Base-by-base conservation (phyloP, 1,139 yeast genomes). In the Debaryomycetaceae sp. region DNA sequence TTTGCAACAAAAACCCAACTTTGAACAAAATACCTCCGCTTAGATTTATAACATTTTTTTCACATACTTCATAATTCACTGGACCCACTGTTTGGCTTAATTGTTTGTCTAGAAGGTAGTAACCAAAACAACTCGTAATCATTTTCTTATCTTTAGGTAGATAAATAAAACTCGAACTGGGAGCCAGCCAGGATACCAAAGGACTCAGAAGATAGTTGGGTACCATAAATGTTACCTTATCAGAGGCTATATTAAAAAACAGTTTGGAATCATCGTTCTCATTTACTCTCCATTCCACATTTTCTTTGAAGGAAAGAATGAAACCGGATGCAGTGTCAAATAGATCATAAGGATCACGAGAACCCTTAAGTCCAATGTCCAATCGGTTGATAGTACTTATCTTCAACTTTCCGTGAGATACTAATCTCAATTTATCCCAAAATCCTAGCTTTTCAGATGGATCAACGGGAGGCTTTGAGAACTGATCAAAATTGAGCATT, bases 381-480 rank as follows among this genome's bases (percentile, higher is more conserved):
- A 85, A 69, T 11, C 76, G 77, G 37, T 80, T 68, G 22, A 56
- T 50, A 2, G 62, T 49, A 13, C 54, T 52, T 34, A 72, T 65
- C 9, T 46, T 62, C 49, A 75, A 73, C 36, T 57, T 67, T 1
- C 82, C 82, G 55, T 79, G 85, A 52, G 79, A 56, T 5, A 78
- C 58, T 24, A 73, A 62, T 37, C 78, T 65, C 43, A 80, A 48
- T 53, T 80, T 80, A 56, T 80, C 85, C 85, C 85, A 80, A 49
- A 79, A 76, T 14, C 85, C 85, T 11, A 80, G 53, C 51, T 76
- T 76, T 6, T 67, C 58, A 3, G 82, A 77, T 1, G 76, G 76
- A 54, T 80, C 99, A 78, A 88, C 67, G 63, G 87, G 87, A 1
- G 87, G 87, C 55, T 85, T 93, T 0, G 95, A 83, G 59, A 91